Percentiles rank a stretch among this genome's conserved stretches.
phyloP scores from a whole-genome alignment of 352 stramenopile genomes.

The Phytophthora multivora region DNA sequence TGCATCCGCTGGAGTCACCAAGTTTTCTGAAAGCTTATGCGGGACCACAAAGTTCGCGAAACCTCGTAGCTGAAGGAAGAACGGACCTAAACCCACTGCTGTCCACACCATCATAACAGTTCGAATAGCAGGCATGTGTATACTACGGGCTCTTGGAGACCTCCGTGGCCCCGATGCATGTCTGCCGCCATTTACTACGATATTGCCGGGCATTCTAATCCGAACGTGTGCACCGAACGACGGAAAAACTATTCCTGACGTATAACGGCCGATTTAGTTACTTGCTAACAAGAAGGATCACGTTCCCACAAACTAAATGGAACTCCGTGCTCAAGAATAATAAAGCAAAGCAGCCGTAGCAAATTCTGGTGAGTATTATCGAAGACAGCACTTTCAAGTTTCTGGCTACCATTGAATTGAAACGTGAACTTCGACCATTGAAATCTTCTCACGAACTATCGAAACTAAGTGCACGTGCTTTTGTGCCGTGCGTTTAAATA shows the following conservation, averaged over 20 bases:
- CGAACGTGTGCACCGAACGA: neutral
- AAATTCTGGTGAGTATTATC: slow-evolving; percentile 47
- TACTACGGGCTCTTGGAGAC: neutral
- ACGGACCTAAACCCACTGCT: slow-evolving; percentile 14
- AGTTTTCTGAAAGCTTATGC: slow-evolving; percentile 28
- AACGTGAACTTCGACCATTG: too few relatives aligned
- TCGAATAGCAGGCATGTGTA: slow-evolving; percentile 5
- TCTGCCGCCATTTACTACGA: neutral
- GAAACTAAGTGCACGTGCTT: too few relatives aligned
- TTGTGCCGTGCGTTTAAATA: too few relatives aligned
- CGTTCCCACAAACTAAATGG: too few relatives aligned
- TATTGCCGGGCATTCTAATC: neutral
- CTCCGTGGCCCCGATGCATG: neutral
- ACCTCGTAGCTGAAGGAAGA: slow-evolving; percentile 32
- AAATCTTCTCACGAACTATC: too few relatives aligned
- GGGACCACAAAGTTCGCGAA: slow-evolving; percentile 26
- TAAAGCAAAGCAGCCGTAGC: too few relatives aligned
- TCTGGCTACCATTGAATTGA: too few relatives aligned
- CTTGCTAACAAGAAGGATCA: too few relatives aligned
- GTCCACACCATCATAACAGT: slow-evolving; percentile 22
- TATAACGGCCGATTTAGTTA: too few relatives aligned
- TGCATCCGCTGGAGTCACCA: slow-evolving; percentile 5
- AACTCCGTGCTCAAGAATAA: too few relatives aligned
- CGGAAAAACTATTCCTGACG: neutral
- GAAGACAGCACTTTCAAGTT: slow-evolving; percentile 54